A percentile compares a stretch with the other conserved stretches of the same genome.
These are phyloP conservation scores for Ogataea sp. DNA, from an alignment of 805 yeast species.

Conservation along the genomic window DNA sequence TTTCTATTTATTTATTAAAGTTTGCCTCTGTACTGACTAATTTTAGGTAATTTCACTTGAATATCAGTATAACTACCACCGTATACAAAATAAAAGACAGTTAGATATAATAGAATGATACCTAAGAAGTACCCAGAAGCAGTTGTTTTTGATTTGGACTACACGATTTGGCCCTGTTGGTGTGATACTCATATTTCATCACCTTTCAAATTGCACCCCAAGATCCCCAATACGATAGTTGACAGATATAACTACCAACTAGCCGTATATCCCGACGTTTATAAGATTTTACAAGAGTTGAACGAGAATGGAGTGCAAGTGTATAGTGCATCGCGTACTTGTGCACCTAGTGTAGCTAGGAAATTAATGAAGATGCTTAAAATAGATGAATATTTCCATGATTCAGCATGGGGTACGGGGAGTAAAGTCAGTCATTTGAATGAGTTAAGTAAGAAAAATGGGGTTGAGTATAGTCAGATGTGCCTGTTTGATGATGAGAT, in stretches of 20 bases:
- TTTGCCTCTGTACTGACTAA: too few species aligned
- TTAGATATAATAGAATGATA: conserved; percentile 3
- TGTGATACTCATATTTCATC: conserved; percentile 65
- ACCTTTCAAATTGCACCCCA: conserved; percentile 33
- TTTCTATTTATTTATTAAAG: too few species aligned
- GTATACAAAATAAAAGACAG: conserved; percentile 13
- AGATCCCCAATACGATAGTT: conserved; percentile 27
- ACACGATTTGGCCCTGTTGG: conserved; percentile 77
- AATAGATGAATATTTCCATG: conserved; percentile 45
- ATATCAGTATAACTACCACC: too few species aligned
- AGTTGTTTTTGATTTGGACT: conserved; percentile 69
- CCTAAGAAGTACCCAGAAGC: conserved; percentile 34
- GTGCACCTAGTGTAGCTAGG: conserved; percentile 69
- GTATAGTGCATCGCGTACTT: conserved; percentile 73
- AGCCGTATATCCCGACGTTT: conserved; percentile 61
- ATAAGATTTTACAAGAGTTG: conserved; percentile 48
- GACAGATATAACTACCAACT: conserved; percentile 51
- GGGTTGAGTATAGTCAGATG: conserved; percentile 40
- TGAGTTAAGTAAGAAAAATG: conserved; percentile 33
- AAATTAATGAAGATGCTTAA: conserved; percentile 47
- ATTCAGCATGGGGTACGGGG: conserved; percentile 63
- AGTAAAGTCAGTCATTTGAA: conserved; percentile 50
- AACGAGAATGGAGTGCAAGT: conserved; percentile 38
- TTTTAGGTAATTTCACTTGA: too few species aligned
- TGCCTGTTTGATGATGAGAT: conserved; percentile 70